Base-by-base conservation (phyloP, 73 alveolate genomes). In the Symbiodinium pilosum region DNA sequence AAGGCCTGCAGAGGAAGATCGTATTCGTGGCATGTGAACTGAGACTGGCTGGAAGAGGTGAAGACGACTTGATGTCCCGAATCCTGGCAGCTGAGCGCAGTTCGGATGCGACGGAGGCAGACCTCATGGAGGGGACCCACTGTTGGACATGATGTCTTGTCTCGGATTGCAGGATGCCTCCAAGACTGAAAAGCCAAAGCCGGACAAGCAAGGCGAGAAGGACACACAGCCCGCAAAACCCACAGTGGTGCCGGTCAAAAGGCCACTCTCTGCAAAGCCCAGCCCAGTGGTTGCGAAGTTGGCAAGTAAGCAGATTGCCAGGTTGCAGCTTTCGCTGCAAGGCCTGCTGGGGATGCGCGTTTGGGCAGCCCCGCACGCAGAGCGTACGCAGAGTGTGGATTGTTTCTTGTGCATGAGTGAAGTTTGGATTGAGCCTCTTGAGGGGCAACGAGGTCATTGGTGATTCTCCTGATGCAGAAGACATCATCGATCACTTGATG, bases 401-500 rank as follows among this genome's bases (percentile, higher is more conserved):
- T 8, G 32, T 54, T n/a, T n/a, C 73, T 0, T 54, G 32, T 54
- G 24, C 34, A 30, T 54, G 32, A 54, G 73, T n/a, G n/a, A n/a
- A n/a, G n/a, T n/a, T n/a, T n/a, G n/a, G n/a, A 54, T 26, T 54
- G 34, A 5, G 20, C n/a, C n/a, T n/a, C n/a, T n/a, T n/a, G n/a
- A n/a, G n/a, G n/a, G n/a, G n/a, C n/a, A n/a, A n/a, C 12, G 12
- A 87, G 94, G 95, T 88, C 87, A 64, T 88, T 39, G 95, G 95
- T 32, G 95, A 87, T 34, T 86, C 84, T 34, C 94, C 94, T 11
- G 94, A 88, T 30, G 95, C 95, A 14, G 95, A 88, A 88, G 95
- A 88, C 69, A 59, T 88, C 87, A 64, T 81, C 95, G 95, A 88
- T 56, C 95, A 88, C 95, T 43, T 88, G 73, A 88, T 88, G 95